Evolutionary conservation across 495 filamentous ascomycete genomes (phyloP).

Genomic region (Amphirosellinia nigrospora): DNA sequence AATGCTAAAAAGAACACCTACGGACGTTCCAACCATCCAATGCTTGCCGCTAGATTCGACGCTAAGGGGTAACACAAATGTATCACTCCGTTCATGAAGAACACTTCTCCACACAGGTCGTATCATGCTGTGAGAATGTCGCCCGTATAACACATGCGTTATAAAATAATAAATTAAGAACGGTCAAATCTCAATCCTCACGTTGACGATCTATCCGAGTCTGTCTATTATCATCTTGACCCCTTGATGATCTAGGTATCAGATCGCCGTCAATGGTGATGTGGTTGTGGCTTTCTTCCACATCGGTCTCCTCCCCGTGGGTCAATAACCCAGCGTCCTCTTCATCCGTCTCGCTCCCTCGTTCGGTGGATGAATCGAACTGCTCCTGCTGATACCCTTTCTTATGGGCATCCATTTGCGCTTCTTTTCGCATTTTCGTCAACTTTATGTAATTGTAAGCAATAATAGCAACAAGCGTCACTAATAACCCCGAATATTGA

Average conservation of each 20-base stretch:
- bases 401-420: slow-evolving; percentile 53
- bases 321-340: slow-evolving; percentile 38
- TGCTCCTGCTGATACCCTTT: slow-evolving; percentile 35
- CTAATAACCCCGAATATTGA: slow-evolving; percentile 89
- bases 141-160: slow-evolving; percentile 3
- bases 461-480: slow-evolving; percentile 85
- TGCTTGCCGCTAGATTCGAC: not conserved
- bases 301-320: slow-evolving; percentile 41
- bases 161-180: slow-evolving; percentile 19
- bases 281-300: slow-evolving; percentile 36
- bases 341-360: slow-evolving; percentile 37
- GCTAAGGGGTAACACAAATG: not conserved
- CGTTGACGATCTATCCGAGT: slow-evolving; percentile 36
- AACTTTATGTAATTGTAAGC: slow-evolving; percentile 97
- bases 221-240: slow-evolving; percentile 23
- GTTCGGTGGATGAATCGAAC: slow-evolving; percentile 36
- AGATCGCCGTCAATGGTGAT: slow-evolving; percentile 42
- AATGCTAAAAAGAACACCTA: not conserved
- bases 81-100: not conserved
- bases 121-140: slow-evolving; percentile 16
- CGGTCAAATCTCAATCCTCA: slow-evolving; percentile 30
- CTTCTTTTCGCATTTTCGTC: slow-evolving; percentile 80
- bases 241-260: slow-evolving; percentile 36
- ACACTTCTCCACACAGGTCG: not conserved
- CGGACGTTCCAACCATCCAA: not conserved